These are phyloP conservation scores for Xylaria multiplex DNA, from an alignment of 2,329 filamentous ascomycete genomes.

Conservation along the genomic window DNA sequence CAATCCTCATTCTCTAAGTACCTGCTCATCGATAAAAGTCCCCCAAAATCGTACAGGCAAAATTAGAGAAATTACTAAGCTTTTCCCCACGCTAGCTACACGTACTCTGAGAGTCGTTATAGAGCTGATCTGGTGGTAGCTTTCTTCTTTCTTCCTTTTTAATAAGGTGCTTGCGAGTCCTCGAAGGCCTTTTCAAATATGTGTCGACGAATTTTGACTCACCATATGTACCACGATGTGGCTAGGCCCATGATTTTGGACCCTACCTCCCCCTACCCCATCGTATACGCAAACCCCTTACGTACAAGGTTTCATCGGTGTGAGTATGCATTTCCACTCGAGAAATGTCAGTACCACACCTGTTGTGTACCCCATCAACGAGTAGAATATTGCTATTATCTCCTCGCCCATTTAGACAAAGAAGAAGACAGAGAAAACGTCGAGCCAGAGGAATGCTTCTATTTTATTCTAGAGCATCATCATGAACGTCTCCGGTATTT, in stretches of 20 bases:
- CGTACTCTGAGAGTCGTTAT: slow-evolving; percentile 13
- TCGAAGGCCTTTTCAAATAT: slow-evolving; percentile 25
- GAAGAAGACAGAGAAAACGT: background rate
- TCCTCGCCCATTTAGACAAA: background rate
- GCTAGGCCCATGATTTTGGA: slow-evolving; percentile 40
- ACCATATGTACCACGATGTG: slow-evolving; percentile 48
- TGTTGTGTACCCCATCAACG: slow-evolving; percentile 37
- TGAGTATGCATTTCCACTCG: slow-evolving; percentile 34
- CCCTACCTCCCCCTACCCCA: background rate
- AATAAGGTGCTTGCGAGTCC: background rate
- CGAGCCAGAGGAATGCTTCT: slow-evolving; percentile 40
- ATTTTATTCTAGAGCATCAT: slow-evolving; percentile 38
- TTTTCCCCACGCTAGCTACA: background rate
- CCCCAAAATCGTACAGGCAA: slow-evolving; percentile 1
- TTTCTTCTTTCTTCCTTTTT: background rate
- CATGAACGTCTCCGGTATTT: slow-evolving; percentile 40
- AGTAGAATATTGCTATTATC: slow-evolving; percentile 31
- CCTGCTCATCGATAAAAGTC: background rate
- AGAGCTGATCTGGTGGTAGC: slow-evolving; percentile 16
- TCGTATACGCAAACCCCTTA: slow-evolving; percentile 39
- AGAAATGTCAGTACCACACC: slow-evolving; percentile 41
- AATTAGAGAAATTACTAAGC: background rate
- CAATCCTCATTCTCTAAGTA: no score
- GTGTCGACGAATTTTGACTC: slow-evolving; percentile 39
- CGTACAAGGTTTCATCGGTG: slow-evolving; percentile 41